Percentiles rank a stretch among this genome's conserved stretches.
Conservation (phyloP, 2,329 filamentous ascomycete species). For the Diatrype stigma region DNA sequence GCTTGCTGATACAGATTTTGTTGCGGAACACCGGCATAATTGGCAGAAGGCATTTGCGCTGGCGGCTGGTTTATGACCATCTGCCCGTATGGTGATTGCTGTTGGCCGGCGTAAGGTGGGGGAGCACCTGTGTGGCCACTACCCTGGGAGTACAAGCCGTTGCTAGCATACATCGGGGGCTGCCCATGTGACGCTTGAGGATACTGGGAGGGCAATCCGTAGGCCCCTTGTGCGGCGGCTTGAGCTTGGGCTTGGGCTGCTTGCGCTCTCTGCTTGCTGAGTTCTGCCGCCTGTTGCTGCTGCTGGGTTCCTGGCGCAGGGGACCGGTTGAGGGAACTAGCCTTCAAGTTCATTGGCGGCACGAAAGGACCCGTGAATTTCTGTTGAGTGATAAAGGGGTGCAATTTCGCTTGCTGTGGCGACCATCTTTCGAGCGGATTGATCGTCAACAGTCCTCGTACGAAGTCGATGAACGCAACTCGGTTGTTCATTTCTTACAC, state of each 20-base stretch:
- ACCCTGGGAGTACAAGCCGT: constrained; percentile 70
- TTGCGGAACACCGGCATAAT: constrained; percentile 55
- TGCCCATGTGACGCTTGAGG: constrained; percentile 41
- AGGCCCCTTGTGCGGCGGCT: constrained; percentile 63
- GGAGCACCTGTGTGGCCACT: constrained; percentile 56
- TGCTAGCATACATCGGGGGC: constrained; percentile 76
- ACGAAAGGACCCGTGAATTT: constrained; percentile 97
- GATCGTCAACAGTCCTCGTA: constrained; percentile 85
- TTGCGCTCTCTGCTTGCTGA: constrained; percentile 85
- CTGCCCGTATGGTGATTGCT: constrained; percentile 64
- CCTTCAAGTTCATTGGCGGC: constrained; percentile 93
- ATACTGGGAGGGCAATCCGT: constrained; percentile 50
- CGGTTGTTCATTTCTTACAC: constrained; percentile 93
- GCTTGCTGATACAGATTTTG: constrained; percentile 69
- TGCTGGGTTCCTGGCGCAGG: constrained; percentile 91
- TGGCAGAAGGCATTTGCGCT: constrained; percentile 61
- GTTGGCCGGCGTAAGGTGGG: constrained; percentile 75
- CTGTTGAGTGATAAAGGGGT: constrained; percentile 97
- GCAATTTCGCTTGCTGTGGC: constrained; percentile 92
- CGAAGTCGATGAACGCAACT: constrained; percentile 96
- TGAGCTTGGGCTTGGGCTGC: constrained; percentile 67
- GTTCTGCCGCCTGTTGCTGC: constrained; percentile 88
- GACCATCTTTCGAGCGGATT: constrained; percentile 97
- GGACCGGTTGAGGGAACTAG: constrained; percentile 77
- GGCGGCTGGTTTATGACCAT: constrained; percentile 67